These are phyloP conservation scores for Candida nonsorbophila DNA, from an alignment of 805 yeast species.

Conservation along the genomic window DNA sequence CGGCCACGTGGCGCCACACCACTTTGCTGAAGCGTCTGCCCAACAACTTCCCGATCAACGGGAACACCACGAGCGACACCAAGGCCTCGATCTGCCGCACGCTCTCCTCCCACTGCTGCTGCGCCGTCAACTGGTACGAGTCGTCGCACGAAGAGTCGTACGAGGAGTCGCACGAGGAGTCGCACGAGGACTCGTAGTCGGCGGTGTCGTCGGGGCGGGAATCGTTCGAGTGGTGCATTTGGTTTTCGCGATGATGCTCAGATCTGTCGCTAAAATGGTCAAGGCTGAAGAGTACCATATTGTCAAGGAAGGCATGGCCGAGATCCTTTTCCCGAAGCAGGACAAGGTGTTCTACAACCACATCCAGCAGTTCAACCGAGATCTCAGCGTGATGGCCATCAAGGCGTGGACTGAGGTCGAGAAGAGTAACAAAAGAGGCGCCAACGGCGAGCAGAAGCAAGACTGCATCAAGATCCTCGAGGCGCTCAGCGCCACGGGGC, in stretches of 20 bases:
- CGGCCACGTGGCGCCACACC: conserved; percentile 31
- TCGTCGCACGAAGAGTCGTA: background rate
- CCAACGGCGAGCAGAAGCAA: conserved; percentile 9
- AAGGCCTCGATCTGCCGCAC: conserved; percentile 54
- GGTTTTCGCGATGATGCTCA: conserved; percentile 2
- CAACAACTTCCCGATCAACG: conserved; percentile 59
- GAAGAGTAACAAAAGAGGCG: conserved; percentile 8
- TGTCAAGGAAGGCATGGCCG: conserved; percentile 75
- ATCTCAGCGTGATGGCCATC: conserved; percentile 77
- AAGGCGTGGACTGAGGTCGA: conserved; percentile 69
- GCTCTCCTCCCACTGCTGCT: conserved; percentile 72
- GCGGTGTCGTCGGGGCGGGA: background rate
- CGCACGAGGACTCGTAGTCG: conserved; percentile 1
- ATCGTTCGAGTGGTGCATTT: background rate
- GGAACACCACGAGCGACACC: conserved; percentile 55
- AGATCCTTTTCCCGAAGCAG: conserved; percentile 73
- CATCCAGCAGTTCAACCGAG: conserved; percentile 94
- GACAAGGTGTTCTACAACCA: conserved; percentile 92
- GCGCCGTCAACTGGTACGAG: conserved; percentile 39
- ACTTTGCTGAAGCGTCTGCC: conserved; percentile 56
- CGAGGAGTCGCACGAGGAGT: background rate
- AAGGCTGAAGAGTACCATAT: conserved; percentile 9
- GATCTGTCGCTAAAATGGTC: conserved; percentile 1
- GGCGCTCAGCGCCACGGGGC: conserved; percentile 92
- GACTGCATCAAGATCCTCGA: conserved; percentile 64